Evolutionary conservation across 176 grass and related monocot species (phyloP).

Genomic region (Poa pratensis): DNA sequence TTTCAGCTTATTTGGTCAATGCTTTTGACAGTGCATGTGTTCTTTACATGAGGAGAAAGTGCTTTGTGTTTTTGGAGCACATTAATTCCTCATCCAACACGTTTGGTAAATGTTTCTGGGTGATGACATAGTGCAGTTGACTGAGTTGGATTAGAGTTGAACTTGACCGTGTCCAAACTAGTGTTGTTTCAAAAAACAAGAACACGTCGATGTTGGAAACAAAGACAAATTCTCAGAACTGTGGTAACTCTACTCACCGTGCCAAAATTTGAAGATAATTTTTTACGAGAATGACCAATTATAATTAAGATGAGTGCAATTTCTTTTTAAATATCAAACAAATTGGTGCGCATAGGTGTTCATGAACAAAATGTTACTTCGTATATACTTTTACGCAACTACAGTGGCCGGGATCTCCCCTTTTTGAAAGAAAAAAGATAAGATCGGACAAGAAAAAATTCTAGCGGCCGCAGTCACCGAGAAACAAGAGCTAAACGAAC

Average conservation of each 20-base stretch:
- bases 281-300: not conserved
- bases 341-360: not conserved
- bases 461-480: not conserved
- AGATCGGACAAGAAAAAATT: not conserved
- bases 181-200: not conserved
- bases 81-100: not conserved
- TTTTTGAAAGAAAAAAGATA: not conserved
- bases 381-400: not conserved
- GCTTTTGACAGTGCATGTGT: conserved; percentile 13
- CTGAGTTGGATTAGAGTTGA: not conserved
- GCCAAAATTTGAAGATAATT: not conserved
- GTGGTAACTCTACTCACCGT: not conserved
- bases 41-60: too few relatives aligned
- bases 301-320: not conserved
- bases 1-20: conserved; percentile 6
- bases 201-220: not conserved
- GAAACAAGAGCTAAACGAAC: not conserved
- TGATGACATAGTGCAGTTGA: not conserved
- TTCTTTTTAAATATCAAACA: not conserved
- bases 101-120: not conserved
- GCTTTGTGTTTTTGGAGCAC: not conserved
- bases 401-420: too few relatives aligned
- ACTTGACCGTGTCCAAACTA: not conserved
- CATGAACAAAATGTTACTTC: not conserved
- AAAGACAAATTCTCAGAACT: not conserved